Conservation (phyloP, 306 rosid species). For the Acacia melanoxylon region DNA sequence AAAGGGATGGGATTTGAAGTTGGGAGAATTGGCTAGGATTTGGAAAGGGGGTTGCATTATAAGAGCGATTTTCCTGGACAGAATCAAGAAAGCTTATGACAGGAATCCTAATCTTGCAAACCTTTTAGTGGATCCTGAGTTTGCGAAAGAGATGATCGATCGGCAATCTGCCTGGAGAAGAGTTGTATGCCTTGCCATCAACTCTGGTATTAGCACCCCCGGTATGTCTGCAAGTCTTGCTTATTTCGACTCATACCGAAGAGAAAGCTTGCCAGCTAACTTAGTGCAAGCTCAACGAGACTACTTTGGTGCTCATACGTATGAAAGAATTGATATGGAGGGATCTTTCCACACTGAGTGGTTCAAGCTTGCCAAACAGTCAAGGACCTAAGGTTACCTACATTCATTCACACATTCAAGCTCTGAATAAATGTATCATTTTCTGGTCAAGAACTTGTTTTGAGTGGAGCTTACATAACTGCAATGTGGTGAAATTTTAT, state of each 20-base stretch:
- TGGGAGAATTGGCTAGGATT: constrained; percentile 86
- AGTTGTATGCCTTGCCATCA: constrained; percentile 84
- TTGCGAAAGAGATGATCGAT: constrained; percentile 80
- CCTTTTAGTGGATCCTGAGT: constrained; percentile 91
- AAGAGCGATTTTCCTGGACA: constrained; percentile 75
- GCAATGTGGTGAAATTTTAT: constrained; percentile 39
- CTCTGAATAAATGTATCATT: constrained; percentile 46
- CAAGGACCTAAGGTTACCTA: constrained; percentile 42
- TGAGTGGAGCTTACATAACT: constrained; percentile 49
- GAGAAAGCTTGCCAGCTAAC: constrained; percentile 82
- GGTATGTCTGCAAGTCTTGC: constrained; percentile 98
- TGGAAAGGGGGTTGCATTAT: constrained; percentile 98
- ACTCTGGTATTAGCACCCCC: constrained; percentile 83
- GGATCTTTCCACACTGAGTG: constrained; percentile 92
- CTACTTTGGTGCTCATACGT: constrained; percentile 95
- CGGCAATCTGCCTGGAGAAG: constrained; percentile 87
- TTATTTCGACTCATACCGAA: constrained; percentile 76
- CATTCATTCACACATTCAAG: constrained; percentile 1
- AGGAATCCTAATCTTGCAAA: constrained; percentile 74
- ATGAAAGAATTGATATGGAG: constrained; percentile 71
- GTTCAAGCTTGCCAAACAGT: constrained; percentile 86
- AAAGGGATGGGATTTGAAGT: constrained; percentile 77
- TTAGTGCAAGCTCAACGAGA: constrained; percentile 95
- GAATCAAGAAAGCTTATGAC: constrained; percentile 87
- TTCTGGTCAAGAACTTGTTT: constrained; percentile 46